Evolutionary conservation across 768 basidiomycete species (phyloP).

Genomic region (Boletus pseudo-olivaceus): DNA sequence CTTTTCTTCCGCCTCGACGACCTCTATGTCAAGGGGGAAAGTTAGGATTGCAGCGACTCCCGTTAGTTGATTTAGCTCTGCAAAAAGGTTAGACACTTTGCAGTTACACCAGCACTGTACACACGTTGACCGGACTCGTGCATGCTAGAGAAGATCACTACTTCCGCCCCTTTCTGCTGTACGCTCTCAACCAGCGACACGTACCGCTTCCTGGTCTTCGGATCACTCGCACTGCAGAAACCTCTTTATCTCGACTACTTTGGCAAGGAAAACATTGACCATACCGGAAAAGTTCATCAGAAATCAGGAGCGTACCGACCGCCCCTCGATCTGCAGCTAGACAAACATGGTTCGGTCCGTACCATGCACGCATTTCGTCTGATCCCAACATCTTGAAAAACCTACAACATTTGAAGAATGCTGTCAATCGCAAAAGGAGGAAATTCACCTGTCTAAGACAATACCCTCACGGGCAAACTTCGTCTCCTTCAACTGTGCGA

Average conservation of each 20-base stretch:
- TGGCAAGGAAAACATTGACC: slow-evolving; percentile 14
- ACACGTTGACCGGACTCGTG: slow-evolving; percentile 97
- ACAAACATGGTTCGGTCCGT: slow-evolving; percentile 91
- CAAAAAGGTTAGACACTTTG: neutral
- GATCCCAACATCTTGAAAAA: slow-evolving; percentile 97
- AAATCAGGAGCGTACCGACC: slow-evolving; percentile 90
- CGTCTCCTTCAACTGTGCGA: slow-evolving; percentile 80
- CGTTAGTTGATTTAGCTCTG: slow-evolving; percentile 94
- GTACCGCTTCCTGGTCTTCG: slow-evolving; percentile 72
- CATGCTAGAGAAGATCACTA: slow-evolving; percentile 98
- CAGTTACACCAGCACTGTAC: slow-evolving; percentile 27
- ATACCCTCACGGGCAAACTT: slow-evolving; percentile 95
- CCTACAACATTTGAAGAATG: slow-evolving; percentile 37
- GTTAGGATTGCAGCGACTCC: slow-evolving; percentile 95
- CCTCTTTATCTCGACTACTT: neutral
- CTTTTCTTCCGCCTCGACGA: slow-evolving; percentile 89
- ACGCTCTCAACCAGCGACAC: slow-evolving; percentile 88
- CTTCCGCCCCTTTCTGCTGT: slow-evolving; percentile 84
- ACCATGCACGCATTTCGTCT: slow-evolving; percentile 98
- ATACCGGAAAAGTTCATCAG: slow-evolving; percentile 90
- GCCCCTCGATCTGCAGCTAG: slow-evolving; percentile 92
- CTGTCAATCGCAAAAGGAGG: neutral
- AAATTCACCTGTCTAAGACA: slow-evolving; percentile 74
- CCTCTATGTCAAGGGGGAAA: slow-evolving; percentile 92
- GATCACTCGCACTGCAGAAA: slow-evolving; percentile 69